Evolutionary conservation across 2,329 filamentous ascomycete genomes (phyloP), one percentile per base, ranked within the genome.

Genomic region (Penicillium brevicompactum): DNA sequence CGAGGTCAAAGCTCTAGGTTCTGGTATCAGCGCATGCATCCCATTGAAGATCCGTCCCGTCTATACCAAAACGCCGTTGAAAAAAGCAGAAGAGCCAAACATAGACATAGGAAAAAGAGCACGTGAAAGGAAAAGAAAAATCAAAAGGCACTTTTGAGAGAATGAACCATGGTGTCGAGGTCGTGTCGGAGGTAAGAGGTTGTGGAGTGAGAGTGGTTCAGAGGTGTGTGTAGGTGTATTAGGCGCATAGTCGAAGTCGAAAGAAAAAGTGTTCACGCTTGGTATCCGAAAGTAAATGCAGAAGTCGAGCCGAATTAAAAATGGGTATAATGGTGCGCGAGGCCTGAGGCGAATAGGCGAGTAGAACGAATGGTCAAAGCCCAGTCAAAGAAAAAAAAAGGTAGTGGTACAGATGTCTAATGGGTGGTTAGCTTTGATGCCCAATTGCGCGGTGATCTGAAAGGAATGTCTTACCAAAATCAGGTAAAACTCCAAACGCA

Each of bases 1-100:
- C 61, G 72, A 69, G 70, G 72, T 72, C 72, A 57, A 65, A 62
- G 62, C 63, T 74, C 72, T 74, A 74, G 52, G 55, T 62, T 62
- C 66, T 74, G 71, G 72, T 74, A 74, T 74, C 71, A 73, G 66
- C 61, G 69, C 70, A 69, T 71, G 66, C 62, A 70, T 70, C 65
- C 70, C 69, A 68, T 59, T 59, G 54, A 65, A 68, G 27, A 55
- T 65, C 68, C 62, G 46, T 68, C 65, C 72, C 63, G 64, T 75
- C 72, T 75, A 75, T 73, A 49, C 63, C 68, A 65, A 52, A 74
- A 73, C 72, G 71, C 72, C 72, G 58, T 49, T 18, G 18, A 6
- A 27, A 27, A 62, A 50, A 49, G 62, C 61, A 58, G 54, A 49
- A 59, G 46, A 51, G 46, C 43, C 52, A 50, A 59, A 42, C 45